Conservation (phyloP, 495 filamentous ascomycete species). For the Aspergillus ellipticus region DNA sequence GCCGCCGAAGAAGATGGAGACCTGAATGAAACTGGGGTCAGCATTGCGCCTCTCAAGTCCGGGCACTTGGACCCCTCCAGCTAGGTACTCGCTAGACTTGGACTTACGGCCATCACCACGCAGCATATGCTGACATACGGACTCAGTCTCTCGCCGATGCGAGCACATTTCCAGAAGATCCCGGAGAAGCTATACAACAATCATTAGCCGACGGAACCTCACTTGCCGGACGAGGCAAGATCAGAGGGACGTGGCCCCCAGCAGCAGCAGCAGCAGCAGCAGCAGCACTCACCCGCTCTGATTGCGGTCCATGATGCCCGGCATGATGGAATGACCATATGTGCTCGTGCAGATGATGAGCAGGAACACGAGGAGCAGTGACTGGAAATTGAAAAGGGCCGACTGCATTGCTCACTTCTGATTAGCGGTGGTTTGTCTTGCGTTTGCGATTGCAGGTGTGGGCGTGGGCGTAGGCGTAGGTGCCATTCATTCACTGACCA, state of each 20-base stretch:
- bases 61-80: not conserved
- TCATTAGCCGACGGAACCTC: not conserved
- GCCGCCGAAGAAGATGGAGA: conserved; percentile 44
- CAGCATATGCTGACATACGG: conserved; percentile 97
- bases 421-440: not conserved
- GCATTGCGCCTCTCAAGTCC: not conserved
- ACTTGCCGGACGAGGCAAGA: not conserved
- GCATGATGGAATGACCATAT: conserved; percentile 87
- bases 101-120: conserved; percentile 85
- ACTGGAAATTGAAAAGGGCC: conserved; percentile 97
- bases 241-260: no score
- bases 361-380: conserved; percentile 85
- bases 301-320: conserved; percentile 88
- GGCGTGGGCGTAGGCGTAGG: no score
- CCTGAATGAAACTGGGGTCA: conserved; percentile 22
- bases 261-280: no score
- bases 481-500: conserved; percentile 16
- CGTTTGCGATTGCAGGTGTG: not conserved
- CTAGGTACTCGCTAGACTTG: conserved; percentile 29
- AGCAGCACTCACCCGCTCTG: conserved; percentile 79
- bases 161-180: conserved; percentile 94
- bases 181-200: conserved; percentile 64
- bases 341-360: conserved; percentile 93
- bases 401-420: conserved; percentile 53
- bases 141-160: conserved; percentile 88